Percentiles rank a stretch among this genome's conserved stretches.
Conservation (phyloP, 2,329 filamentous ascomycete species). For the Dryadomyces sulphureus region DNA sequence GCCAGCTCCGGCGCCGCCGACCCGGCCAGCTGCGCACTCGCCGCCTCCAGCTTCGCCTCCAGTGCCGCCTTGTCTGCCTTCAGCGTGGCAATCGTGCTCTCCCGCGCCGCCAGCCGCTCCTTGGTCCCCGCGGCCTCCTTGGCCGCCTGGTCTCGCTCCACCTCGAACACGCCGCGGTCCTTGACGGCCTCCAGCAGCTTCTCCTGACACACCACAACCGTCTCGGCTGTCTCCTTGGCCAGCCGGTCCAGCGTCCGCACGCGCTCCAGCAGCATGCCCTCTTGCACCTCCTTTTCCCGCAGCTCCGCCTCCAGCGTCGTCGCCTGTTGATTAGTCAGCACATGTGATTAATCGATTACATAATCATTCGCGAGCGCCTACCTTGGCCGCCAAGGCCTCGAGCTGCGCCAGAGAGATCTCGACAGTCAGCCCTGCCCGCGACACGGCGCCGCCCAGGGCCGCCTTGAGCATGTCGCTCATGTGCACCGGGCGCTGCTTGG, state of each 20-base stretch:
- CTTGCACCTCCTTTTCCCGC: conserved; percentile 15
- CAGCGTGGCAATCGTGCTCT: conserved; percentile 22
- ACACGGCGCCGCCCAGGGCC: conserved; percentile 6
- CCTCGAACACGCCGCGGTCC: conserved; percentile 33
- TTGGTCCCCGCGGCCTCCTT: conserved; percentile 21
- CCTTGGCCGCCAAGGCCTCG: conserved; percentile 16
- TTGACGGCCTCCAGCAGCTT: conserved; percentile 33
- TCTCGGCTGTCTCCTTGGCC: conserved; percentile 28
- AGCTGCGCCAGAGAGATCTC: conserved; percentile 17
- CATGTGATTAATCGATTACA: neutral
- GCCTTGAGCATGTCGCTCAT: conserved; percentile 6
- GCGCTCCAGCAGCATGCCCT: conserved; percentile 17
- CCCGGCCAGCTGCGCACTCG: conserved; percentile 18
- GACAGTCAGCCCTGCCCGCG: conserved; percentile 8
- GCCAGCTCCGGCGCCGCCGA: conserved; percentile 23
- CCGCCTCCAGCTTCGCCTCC: conserved; percentile 21
- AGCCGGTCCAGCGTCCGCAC: conserved; percentile 29
- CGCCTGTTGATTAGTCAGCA: conserved; percentile 3
- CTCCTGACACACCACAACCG: conserved; percentile 28
- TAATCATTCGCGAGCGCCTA: neutral
- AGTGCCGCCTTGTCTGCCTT: conserved; percentile 22
- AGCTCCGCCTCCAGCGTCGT: conserved; percentile 21
- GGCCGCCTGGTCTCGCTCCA: conserved; percentile 23
- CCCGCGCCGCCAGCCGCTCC: conserved; percentile 22
- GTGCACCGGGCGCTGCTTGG: neutral